A percentile compares a stretch with the other conserved stretches of the same genome.
These are phyloP conservation scores for Pseudocercospora ulei DNA, from an alignment of 2,329 filamentous ascomycete genomes.

Conservation along the genomic window DNA sequence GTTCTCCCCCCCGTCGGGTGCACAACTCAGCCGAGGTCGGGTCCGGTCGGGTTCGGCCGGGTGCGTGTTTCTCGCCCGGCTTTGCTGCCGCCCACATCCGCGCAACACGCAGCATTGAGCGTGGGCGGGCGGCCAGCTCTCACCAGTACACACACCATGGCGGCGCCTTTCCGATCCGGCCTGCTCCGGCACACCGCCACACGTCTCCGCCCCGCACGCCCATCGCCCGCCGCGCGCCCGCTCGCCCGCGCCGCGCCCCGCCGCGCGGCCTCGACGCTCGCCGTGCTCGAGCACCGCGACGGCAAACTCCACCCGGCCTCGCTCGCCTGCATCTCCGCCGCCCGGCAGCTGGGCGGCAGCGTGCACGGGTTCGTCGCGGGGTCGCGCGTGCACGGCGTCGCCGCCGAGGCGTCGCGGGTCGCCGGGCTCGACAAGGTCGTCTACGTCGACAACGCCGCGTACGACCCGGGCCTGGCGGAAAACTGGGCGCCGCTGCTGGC, in stretches of 20 bases:
- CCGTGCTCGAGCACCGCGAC: slow-evolving; percentile 83
- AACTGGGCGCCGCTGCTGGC: slow-evolving; percentile 87
- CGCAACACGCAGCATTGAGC: background rate
- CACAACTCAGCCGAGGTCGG: too few relatives aligned
- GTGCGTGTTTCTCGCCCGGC: too few relatives aligned
- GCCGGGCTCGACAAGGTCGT: slow-evolving; percentile 87
- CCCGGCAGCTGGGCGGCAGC: slow-evolving; percentile 51
- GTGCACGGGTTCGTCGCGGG: slow-evolving; percentile 85
- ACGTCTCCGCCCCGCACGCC: slow-evolving; percentile 30
- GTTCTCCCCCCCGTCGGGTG: too few relatives aligned
- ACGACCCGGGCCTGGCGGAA: slow-evolving; percentile 90
- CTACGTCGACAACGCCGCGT: slow-evolving; percentile 75
- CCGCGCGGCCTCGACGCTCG: slow-evolving; percentile 74
- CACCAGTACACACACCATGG: slow-evolving; percentile 17
- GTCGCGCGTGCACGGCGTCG: slow-evolving; percentile 61
- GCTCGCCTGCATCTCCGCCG: slow-evolving; percentile 22
- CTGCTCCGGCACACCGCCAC: slow-evolving; percentile 28
- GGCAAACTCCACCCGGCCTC: slow-evolving; percentile 67
- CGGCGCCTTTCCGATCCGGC: slow-evolving; percentile 19
- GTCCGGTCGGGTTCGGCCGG: too few relatives aligned
- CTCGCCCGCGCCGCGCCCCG: slow-evolving; percentile 48
- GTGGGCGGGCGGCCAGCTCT: background rate
- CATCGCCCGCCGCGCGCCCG: slow-evolving; percentile 31
- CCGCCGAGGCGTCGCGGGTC: slow-evolving; percentile 77
- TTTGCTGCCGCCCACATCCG: background rate